These are phyloP conservation scores for Dactylonectria estremocensis DNA, from an alignment of 2,329 filamentous ascomycete species.

Conservation along the genomic window DNA sequence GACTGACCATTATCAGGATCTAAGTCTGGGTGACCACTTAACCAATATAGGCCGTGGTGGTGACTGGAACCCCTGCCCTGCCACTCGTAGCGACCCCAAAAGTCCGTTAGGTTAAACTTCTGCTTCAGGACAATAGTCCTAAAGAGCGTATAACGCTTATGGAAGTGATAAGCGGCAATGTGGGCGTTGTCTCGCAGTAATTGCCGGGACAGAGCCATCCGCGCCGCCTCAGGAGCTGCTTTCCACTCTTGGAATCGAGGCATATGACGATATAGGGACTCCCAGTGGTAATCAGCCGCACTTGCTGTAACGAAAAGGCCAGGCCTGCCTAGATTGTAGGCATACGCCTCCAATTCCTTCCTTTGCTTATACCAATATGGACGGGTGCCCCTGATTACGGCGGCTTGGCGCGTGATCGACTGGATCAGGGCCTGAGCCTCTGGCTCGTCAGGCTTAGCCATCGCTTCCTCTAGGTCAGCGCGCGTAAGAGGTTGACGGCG, in stretches of 20 bases:
- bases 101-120: background rate
- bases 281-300: background rate
- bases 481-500: background rate
- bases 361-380: constrained; percentile 15
- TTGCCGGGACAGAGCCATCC: constrained; percentile 7
- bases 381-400: constrained; percentile 1
- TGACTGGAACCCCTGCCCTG: background rate
- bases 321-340: background rate
- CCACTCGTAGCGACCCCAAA: background rate
- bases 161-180: constrained; percentile 12
- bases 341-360: constrained; percentile 10
- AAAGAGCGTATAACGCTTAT: constrained; percentile 17
- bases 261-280: constrained; percentile 7
- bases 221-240: constrained; percentile 5
- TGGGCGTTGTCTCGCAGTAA: constrained; percentile 5
- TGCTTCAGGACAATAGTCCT: constrained; percentile 10
- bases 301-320: background rate
- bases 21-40: background rate
- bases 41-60: background rate
- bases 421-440: constrained; percentile 11
- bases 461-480: background rate
- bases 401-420: constrained; percentile 8
- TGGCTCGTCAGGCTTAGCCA: background rate
- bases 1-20: background rate
- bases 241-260: background rate